These are phyloP conservation scores for Pyrenophora graminea DNA, from an alignment of 2,329 filamentous ascomycete species.

Conservation along the genomic window DNA sequence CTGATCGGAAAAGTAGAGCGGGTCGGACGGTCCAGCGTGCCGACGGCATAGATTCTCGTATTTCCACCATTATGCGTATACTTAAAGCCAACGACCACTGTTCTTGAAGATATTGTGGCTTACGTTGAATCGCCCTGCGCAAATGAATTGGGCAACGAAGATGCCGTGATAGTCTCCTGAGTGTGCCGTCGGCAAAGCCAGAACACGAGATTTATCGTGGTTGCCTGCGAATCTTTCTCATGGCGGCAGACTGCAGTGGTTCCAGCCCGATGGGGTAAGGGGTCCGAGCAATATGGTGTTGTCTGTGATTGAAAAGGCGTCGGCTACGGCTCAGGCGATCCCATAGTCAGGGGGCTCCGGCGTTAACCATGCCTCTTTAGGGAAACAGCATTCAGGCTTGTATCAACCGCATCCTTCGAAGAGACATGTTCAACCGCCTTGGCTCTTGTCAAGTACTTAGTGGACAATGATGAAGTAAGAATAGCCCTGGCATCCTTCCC, in stretches of 20 bases:
- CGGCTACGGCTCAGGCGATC: conserved; percentile 8
- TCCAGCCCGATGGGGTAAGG: conserved; percentile 16
- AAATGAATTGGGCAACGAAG: not conserved
- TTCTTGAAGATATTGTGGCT: not conserved
- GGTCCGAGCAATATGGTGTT: conserved; percentile 9
- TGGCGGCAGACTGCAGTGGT: conserved; percentile 8
- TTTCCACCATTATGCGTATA: not conserved
- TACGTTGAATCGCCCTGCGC: not conserved
- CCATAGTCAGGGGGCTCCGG: conserved; percentile 15
- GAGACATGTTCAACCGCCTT: not conserved
- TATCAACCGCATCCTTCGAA: not conserved
- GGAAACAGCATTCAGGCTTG: conserved; percentile 1
- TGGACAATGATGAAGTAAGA: not conserved
- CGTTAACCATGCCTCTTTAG: conserved; percentile 6
- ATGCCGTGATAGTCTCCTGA: conserved; percentile 1
- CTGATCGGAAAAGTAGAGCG: conserved; percentile 10
- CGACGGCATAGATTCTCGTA: conserved; percentile 6
- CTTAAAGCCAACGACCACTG: not conserved
- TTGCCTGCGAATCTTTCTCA: conserved; percentile 13
- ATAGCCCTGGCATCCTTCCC: not conserved
- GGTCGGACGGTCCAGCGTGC: conserved; percentile 24
- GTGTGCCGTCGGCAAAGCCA: not conserved
- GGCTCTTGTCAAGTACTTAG: not conserved
- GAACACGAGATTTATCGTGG: conserved; percentile 6
- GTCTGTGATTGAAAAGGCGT: conserved; percentile 11